These are phyloP conservation scores for Hansenula sp. DNA, from an alignment of 1,139 yeast genomes.

Conservation along the genomic window DNA sequence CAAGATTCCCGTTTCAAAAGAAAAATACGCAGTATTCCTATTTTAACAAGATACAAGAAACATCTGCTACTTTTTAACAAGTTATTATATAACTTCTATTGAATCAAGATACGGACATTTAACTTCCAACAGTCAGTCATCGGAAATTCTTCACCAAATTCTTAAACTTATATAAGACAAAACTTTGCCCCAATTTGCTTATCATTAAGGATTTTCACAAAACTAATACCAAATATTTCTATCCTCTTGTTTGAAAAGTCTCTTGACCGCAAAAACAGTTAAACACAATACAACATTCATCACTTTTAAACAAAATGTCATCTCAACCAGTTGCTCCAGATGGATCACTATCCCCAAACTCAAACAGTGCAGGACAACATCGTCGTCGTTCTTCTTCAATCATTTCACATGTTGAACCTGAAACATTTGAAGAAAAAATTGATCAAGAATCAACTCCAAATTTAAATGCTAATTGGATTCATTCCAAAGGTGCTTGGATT, in stretches of 20 bases:
- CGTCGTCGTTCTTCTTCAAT: constrained; percentile 60
- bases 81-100: too few species aligned
- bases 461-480: constrained; percentile 94
- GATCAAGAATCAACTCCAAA: constrained; percentile 90
- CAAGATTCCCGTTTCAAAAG: too few species aligned
- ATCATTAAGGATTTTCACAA: too few species aligned
- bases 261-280: background rate
- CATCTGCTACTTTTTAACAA: too few species aligned
- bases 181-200: too few species aligned
- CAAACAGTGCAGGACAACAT: constrained; percentile 10
- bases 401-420: constrained; percentile 90
- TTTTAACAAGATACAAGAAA: too few species aligned
- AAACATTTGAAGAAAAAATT: constrained; percentile 84
- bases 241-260: background rate
- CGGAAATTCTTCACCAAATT: too few species aligned
- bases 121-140: too few species aligned
- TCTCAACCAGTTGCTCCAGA: constrained; percentile 9
- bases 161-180: too few species aligned
- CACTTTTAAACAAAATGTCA: background rate
- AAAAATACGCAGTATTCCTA: too few species aligned
- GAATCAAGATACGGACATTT: too few species aligned
- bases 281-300: background rate
- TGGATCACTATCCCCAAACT: constrained; percentile 13
- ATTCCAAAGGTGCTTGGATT: constrained; percentile 93
- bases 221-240: too few species aligned